Evolutionary conservation across 2,329 filamentous ascomycete genomes (phyloP).

Genomic region (Aspergillus amoenus): DNA sequence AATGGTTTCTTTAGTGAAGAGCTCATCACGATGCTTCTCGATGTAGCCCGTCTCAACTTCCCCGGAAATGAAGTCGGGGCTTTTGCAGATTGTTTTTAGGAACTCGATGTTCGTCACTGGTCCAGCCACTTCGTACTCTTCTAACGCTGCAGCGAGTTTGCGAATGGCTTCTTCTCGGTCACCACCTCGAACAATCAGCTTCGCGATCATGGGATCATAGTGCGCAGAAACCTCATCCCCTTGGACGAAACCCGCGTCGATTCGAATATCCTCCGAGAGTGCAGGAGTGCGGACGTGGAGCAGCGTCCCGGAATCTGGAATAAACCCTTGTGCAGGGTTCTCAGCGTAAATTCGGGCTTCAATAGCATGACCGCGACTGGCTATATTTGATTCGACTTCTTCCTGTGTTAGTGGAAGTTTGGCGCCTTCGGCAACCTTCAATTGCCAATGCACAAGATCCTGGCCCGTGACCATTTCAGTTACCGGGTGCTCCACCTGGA

Average conservation of each 20-base stretch:
- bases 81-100: slow-evolving; percentile 80
- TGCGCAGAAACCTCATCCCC: slow-evolving; percentile 91
- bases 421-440: slow-evolving; percentile 76
- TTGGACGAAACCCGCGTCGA: slow-evolving; percentile 89
- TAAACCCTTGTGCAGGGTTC: slow-evolving; percentile 85
- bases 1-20: slow-evolving; percentile 66
- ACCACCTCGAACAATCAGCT: slow-evolving; percentile 85
- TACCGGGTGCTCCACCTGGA: slow-evolving; percentile 97
- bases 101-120: slow-evolving; percentile 97
- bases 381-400: slow-evolving; percentile 68
- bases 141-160: slow-evolving; percentile 75
- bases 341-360: slow-evolving; percentile 97
- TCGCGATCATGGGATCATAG: slow-evolving; percentile 98
- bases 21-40: slow-evolving; percentile 75
- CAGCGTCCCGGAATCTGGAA: slow-evolving; percentile 87
- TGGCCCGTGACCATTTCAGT: slow-evolving; percentile 76
- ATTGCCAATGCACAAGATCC: slow-evolving; percentile 92
- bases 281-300: slow-evolving; percentile 76
- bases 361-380: slow-evolving; percentile 77
- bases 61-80: slow-evolving; percentile 77
- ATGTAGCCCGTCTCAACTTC: slow-evolving; percentile 97
- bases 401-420: slow-evolving; percentile 65
- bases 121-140: slow-evolving; percentile 88
- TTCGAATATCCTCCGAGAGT: slow-evolving; percentile 70
- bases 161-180: slow-evolving; percentile 78